These are phyloP conservation scores for Arthrinium phaeospermum DNA, from an alignment of 2,329 filamentous ascomycete species.

Conservation along the genomic window DNA sequence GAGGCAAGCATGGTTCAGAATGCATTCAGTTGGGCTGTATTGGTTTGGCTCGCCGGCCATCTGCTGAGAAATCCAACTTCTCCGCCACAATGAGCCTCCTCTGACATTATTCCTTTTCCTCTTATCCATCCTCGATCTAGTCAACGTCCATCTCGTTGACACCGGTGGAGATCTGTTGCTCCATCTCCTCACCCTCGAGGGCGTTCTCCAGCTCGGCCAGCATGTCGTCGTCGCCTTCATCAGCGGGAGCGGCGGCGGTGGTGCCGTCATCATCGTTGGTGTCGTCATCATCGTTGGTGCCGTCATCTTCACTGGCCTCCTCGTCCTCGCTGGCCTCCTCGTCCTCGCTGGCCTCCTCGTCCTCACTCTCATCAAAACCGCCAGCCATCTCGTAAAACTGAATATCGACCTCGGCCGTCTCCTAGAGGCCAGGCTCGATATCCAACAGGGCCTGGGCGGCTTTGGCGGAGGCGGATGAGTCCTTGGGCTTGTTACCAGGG, in stretches of 20 bases:
- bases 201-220: background rate
- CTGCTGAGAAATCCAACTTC: background rate
- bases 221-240: background rate
- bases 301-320: too few species aligned
- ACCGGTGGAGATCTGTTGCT: background rate
- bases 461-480: background rate
- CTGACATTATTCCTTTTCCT: background rate
- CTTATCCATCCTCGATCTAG: background rate
- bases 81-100: background rate
- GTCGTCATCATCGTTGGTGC: too few species aligned
- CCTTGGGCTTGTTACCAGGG: too few species aligned
- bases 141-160: background rate
- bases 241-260: background rate
- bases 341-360: background rate
- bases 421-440: background rate
- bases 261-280: background rate
- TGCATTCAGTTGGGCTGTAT: background rate
- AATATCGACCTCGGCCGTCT: background rate
- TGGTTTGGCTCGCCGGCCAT: background rate
- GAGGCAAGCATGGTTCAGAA: background rate
- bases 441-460: background rate
- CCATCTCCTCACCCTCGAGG: background rate
- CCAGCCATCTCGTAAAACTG: background rate
- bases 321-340: too few species aligned
- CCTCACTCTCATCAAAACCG: background rate